phyloP scores from a whole-genome alignment of 805 yeast species.

The Candida anglica region DNA sequence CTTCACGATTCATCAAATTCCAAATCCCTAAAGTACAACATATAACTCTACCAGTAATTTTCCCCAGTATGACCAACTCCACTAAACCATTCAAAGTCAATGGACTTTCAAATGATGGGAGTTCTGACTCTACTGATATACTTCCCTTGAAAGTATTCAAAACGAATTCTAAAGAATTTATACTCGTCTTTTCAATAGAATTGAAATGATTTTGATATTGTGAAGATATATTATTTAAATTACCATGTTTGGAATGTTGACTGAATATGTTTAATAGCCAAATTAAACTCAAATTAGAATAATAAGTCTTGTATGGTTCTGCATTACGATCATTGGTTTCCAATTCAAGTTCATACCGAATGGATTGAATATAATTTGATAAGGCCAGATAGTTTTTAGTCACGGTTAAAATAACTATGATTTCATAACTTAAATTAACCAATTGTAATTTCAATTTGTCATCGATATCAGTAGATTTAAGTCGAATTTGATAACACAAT shows the following conservation, averaged over 20 bases:
- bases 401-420: conserved; percentile 23
- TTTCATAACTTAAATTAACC: conserved; percentile 28
- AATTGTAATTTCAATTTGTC: conserved; percentile 16
- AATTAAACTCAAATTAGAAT: conserved; percentile 1
- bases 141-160: not conserved
- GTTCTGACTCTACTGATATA: not conserved
- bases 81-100: conserved; percentile 11
- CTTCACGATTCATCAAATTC: conserved; percentile 23
- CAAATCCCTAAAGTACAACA: conserved; percentile 34
- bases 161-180: not conserved
- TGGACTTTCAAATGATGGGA: not conserved
- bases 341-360: conserved; percentile 14
- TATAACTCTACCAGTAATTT: conserved; percentile 25
- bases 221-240: not conserved
- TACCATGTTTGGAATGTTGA: not conserved
- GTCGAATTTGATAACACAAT: conserved; percentile 34
- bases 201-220: not conserved
- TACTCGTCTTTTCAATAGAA: not conserved
- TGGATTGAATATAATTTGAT: conserved; percentile 20
- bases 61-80: conserved; percentile 11
- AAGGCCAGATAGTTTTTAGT: conserved; percentile 27
- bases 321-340: not conserved
- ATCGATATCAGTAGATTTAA: conserved; percentile 7
- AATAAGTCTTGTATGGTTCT: not conserved
- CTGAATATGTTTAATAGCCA: not conserved